Percentiles rank a stretch among this genome's conserved stretches.
These are phyloP conservation scores for Penicillium concentricum DNA, from an alignment of 2,329 filamentous ascomycete genomes.

Conservation along the genomic window DNA sequence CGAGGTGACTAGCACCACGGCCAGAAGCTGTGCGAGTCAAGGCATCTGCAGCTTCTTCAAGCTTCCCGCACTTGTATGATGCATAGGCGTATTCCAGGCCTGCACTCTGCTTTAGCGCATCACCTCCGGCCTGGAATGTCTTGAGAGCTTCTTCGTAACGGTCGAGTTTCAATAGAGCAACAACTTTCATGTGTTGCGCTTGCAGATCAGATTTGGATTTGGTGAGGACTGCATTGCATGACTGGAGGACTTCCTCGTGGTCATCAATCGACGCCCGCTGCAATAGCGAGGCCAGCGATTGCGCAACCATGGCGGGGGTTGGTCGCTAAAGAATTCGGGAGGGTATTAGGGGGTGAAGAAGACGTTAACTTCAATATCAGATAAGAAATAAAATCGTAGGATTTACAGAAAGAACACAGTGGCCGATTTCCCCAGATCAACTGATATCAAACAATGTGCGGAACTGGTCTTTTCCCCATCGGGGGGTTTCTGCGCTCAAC, in stretches of 20 bases:
- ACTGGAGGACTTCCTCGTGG: constrained; percentile 60
- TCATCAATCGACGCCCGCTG: constrained; percentile 60
- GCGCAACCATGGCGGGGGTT: constrained; percentile 40
- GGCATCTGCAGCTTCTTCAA: constrained; percentile 54
- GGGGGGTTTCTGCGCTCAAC: constrained; percentile 11
- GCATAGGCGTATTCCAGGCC: constrained; percentile 63
- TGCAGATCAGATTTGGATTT: constrained; percentile 57
- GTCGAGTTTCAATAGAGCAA: constrained; percentile 63
- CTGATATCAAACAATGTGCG: constrained; percentile 23
- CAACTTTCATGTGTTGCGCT: constrained; percentile 58
- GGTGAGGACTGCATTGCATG: constrained; percentile 57
- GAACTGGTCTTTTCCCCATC: constrained; percentile 24
- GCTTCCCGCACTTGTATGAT: constrained; percentile 60
- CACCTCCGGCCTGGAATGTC: constrained; percentile 55
- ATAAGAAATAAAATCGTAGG: background rate
- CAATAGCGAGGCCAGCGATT: constrained; percentile 56
- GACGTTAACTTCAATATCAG: background rate
- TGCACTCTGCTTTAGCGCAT: constrained; percentile 54
- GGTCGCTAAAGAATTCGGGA: background rate
- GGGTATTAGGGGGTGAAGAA: background rate
- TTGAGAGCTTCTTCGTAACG: constrained; percentile 61
- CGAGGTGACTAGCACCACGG: constrained; percentile 58
- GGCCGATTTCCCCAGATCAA: constrained; percentile 9
- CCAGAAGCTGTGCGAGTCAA: constrained; percentile 43
- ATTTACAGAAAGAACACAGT: constrained; percentile 5